phyloP scores from a whole-genome alignment of 2,329 filamentous ascomycete genomes.

The Pezicula neosporulosa region DNA sequence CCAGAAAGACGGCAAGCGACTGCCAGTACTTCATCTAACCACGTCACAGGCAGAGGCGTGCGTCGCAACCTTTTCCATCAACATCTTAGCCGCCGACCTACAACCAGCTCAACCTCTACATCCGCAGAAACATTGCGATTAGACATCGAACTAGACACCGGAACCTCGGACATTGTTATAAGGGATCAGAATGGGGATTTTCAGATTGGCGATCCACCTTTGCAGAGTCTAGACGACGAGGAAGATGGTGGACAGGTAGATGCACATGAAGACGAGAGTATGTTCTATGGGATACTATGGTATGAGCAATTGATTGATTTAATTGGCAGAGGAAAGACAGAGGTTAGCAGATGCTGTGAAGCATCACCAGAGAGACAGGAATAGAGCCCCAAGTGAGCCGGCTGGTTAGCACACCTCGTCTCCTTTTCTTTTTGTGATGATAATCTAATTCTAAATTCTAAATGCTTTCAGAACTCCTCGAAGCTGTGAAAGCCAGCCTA shows the following conservation, averaged over 20 bases:
- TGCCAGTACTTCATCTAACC: constrained; percentile 12
- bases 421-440: background rate
- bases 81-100: constrained; percentile 55
- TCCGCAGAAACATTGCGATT: constrained; percentile 46
- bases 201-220: constrained; percentile 54
- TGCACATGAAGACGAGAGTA: constrained; percentile 52
- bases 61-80: constrained; percentile 58
- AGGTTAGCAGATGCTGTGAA: constrained; percentile 58
- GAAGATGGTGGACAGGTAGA: constrained; percentile 55
- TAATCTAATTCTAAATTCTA: constrained; percentile 9
- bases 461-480: constrained; percentile 57
- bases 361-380: constrained; percentile 54
- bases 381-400: constrained; percentile 55
- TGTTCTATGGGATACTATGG: constrained; percentile 29
- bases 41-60: constrained; percentile 25
- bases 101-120: constrained; percentile 36
- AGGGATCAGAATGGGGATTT: constrained; percentile 61
- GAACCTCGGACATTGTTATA: constrained; percentile 55
- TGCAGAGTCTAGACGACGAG: constrained; percentile 43
- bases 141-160: constrained; percentile 40
- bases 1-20: constrained; percentile 22
- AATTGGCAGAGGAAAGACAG: constrained; percentile 51
- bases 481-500: constrained; percentile 66
- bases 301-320: constrained; percentile 11
- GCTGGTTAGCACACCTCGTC: constrained; percentile 48